Conservation (phyloP, 1,284 basidiomycete species). For the Irpex sp. region DNA sequence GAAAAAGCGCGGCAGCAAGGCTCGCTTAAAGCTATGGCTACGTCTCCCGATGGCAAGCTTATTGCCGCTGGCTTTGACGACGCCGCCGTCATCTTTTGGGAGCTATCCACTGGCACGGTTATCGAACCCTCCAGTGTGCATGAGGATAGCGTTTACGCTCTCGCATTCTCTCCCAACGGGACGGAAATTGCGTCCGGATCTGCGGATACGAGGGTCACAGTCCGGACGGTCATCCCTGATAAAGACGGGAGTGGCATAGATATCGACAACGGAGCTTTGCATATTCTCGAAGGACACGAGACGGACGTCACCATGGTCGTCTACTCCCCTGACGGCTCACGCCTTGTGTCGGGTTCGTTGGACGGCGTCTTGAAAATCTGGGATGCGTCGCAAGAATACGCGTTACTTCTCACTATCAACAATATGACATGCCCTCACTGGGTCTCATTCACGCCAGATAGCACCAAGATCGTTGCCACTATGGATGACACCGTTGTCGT, state of each 20-base stretch:
- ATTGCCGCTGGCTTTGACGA: conserved; percentile 24
- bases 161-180: conserved; percentile 10
- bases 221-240: conserved; percentile 32
- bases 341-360: conserved; percentile 8
- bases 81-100: conserved; percentile 23
- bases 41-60: conserved; percentile 19
- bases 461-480: background rate
- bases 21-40: background rate
- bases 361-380: conserved; percentile 4
- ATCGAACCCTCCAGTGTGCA: conserved; percentile 13
- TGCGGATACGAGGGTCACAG: conserved; percentile 11
- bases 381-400: background rate
- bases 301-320: conserved; percentile 7
- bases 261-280: conserved; percentile 13
- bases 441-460: background rate
- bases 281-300: conserved; percentile 2
- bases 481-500: conserved; percentile 4
- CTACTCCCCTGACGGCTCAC: conserved; percentile 9
- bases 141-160: conserved; percentile 9
- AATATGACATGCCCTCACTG: background rate
- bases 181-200: conserved; percentile 8
- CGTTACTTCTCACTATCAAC: background rate
- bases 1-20: background rate
- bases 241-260: conserved; percentile 23
- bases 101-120: conserved; percentile 13